Percentiles rank a stretch among this genome's conserved stretches.
phyloP scores from a whole-genome alignment of 306 rosid genomes.

The Citrullus mucosospermus region DNA sequence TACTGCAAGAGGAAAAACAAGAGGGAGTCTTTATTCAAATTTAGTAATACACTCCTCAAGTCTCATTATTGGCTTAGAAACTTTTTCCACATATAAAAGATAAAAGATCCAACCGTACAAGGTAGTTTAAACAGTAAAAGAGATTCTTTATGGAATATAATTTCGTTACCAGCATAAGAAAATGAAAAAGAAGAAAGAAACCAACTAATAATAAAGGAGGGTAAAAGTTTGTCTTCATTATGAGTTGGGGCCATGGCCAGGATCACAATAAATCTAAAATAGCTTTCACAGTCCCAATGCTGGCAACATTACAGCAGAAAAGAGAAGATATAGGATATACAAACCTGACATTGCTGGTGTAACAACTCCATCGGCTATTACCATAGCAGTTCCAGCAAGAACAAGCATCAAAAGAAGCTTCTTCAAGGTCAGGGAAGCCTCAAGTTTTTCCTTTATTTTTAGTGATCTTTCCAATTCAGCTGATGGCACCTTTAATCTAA shows the following conservation, averaged over 20 bases:
- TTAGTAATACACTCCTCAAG: background rate
- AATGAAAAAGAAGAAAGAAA: background rate
- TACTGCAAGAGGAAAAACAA: slow-evolving; percentile 39
- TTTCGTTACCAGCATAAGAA: background rate
- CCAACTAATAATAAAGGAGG: background rate
- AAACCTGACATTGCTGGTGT: slow-evolving; percentile 94
- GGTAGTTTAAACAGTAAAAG: background rate
- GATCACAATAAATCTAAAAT: background rate
- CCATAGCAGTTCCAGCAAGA: slow-evolving; percentile 98
- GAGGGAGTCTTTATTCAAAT: background rate
- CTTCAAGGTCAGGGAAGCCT: slow-evolving; percentile 69
- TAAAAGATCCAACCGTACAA: background rate
- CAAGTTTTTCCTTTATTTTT: slow-evolving; percentile 87
- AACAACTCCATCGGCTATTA: slow-evolving; percentile 93
- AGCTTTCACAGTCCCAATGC: background rate
- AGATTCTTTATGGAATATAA: background rate
- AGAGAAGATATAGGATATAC: background rate
- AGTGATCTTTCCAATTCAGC: slow-evolving; percentile 94
- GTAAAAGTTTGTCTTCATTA: background rate
- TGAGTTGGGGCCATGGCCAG: background rate
- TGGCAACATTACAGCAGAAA: background rate
- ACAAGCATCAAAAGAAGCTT: slow-evolving; percentile 71
- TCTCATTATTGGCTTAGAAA: background rate
- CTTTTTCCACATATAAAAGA: background rate
- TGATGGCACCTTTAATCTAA: slow-evolving; percentile 92